Evolutionary conservation across 306 rosid genomes (phyloP).

Genomic region (Hippophae rhamnoides): DNA sequence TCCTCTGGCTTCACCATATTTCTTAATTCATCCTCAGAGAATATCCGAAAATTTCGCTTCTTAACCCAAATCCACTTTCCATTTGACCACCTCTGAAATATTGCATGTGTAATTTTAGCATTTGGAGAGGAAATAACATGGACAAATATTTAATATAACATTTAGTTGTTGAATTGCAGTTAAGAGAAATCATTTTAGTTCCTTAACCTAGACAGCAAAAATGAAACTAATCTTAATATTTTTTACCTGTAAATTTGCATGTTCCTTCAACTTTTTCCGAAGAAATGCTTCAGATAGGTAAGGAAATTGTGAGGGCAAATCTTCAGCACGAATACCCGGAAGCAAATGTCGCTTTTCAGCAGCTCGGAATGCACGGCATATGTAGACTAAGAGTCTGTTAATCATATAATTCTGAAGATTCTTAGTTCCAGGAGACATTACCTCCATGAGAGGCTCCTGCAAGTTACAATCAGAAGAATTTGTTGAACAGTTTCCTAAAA

Average conservation of each 20-base stretch:
- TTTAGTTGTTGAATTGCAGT: not conserved
- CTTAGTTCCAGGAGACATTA: slow-evolving; percentile 88
- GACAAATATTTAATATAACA: not conserved
- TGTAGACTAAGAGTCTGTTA: slow-evolving; percentile 70
- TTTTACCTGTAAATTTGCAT: slow-evolving; percentile 72
- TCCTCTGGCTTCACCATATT: slow-evolving; percentile 91
- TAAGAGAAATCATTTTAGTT: not conserved
- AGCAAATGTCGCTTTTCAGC: slow-evolving; percentile 57
- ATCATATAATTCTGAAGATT: slow-evolving; percentile 82
- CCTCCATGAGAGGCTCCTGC: slow-evolving; percentile 99
- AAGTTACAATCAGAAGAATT: slow-evolving; percentile 17
- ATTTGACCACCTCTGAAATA: slow-evolving; percentile 56
- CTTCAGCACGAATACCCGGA: slow-evolving; percentile 60
- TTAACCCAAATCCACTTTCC: slow-evolving; percentile 75
- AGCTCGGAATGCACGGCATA: slow-evolving; percentile 81
- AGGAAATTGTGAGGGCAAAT: slow-evolving; percentile 68
- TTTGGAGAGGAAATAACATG: slow-evolving; percentile 15
- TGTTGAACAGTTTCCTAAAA: not conserved
- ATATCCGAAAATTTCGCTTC: slow-evolving; percentile 73
- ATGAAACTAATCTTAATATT: slow-evolving; percentile 1
- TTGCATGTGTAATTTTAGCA: slow-evolving; percentile 26
- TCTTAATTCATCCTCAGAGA: slow-evolving; percentile 71
- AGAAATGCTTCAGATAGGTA: slow-evolving; percentile 66
- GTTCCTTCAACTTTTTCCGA: slow-evolving; percentile 73
- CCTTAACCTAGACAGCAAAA: not conserved